Evolutionary conservation across 345 rosid genomes (phyloP), one percentile per base, ranked within the genome.

Genomic region (Citrus maxima): DNA sequence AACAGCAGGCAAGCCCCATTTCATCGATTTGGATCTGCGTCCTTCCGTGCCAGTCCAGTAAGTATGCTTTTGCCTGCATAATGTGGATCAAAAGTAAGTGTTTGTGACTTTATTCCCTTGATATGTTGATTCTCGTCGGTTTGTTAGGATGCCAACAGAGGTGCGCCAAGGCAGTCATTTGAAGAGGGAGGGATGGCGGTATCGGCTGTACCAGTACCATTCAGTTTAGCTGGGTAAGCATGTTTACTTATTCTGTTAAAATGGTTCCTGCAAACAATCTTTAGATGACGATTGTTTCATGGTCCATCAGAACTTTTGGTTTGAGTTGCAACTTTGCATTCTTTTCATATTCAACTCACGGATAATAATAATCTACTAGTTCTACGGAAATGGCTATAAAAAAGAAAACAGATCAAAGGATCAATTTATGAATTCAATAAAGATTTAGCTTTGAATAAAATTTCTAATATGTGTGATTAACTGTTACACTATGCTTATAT

Each of bases 201-300:
- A 46, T 1, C 51, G 18, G 51, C 51, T 46, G 51, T 46, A 3
- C 51, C 16, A 3, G 51, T 46, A 46, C 78, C 82, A 70, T 51
- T 69, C 21, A 51, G 69, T 34, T 56, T 76, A 28, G 27, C 67
- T 2, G 74, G 81, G 86, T 84, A 80, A 72, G 38, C 32, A 46
- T 34, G 32, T 35, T n/a, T 18, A 38, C 34, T 51, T 64, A 8
- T 59, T 56, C 51, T 27, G 34, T 38, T 55, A 25, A 58, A 19
- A 40, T 18, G 54, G 61, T 38, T 24, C 60, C 54, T 40, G 32
- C 13, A 70, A 56, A 37, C 56, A 18, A 56, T 24, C 51, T 46
- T 46, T 6, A 16, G 67, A 59, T 16, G 25, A 61, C 40, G 10
- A 59, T 12, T 74, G 67, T 74, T 60, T 2, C 76, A 30, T 59